phyloP scores from a whole-genome alignment of 352 stramenopile genomes.

The Pythium diclinum region DNA sequence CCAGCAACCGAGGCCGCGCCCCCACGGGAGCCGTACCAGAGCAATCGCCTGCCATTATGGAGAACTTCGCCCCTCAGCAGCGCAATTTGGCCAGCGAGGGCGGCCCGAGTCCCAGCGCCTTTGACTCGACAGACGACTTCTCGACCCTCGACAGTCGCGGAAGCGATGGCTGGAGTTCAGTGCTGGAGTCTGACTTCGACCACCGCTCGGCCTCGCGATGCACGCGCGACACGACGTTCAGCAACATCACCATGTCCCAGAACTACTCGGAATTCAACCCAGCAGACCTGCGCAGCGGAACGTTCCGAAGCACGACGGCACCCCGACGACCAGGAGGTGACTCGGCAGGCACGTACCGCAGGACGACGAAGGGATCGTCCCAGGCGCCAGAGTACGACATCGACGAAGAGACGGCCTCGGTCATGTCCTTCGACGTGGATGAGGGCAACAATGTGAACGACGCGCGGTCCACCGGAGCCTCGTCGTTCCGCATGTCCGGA shows the following conservation, averaged over 20 bases:
- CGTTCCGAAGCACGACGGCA: constrained; percentile 4
- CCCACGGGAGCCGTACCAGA: constrained; percentile 11
- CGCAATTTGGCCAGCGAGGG: constrained; percentile 8
- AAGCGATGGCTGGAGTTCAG: constrained; percentile 74
- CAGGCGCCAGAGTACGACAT: constrained; percentile 11
- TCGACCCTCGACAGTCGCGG: constrained; percentile 51
- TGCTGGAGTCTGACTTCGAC: constrained; percentile 63
- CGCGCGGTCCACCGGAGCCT: constrained; percentile 6
- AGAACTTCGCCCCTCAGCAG: constrained; percentile 12
- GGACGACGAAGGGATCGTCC: background rate
- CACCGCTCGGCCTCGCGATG: constrained; percentile 39
- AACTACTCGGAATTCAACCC: constrained; percentile 36
- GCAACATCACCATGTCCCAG: constrained; percentile 42
- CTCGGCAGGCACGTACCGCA: background rate
- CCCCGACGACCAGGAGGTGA: constrained; percentile 1
- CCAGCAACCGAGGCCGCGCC: constrained; percentile 10
- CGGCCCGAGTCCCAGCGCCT: constrained; percentile 26
- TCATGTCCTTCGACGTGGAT: constrained; percentile 24
- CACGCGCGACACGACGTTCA: constrained; percentile 72
- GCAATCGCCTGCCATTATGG: constrained; percentile 21
- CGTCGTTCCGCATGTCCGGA: constrained; percentile 12
- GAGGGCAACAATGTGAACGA: constrained; percentile 2
- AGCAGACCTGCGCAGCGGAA: constrained; percentile 14
- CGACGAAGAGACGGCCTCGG: constrained; percentile 20
- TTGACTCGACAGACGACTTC: constrained; percentile 33